Evolutionary conservation across 2,329 filamentous ascomycete species (phyloP), one percentile per base, ranked within the genome.

Genomic region (Clathrospora elynae): DNA sequence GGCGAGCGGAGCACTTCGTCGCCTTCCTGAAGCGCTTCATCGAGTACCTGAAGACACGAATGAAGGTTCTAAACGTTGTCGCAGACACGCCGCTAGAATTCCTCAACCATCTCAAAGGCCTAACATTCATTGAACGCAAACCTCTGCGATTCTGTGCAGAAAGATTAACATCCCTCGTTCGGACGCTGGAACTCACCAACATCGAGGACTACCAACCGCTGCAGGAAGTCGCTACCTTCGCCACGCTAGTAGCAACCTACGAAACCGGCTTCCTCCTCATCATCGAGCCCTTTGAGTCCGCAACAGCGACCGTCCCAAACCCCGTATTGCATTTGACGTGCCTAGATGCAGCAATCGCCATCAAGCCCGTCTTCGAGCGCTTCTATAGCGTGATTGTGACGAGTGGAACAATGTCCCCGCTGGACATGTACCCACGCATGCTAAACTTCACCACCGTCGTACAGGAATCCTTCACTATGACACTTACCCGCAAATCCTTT

Each of bases 341-440:
- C 62, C 79, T 99, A 14, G 93, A 99, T 70, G 93, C 93, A 3
- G 93, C 95, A 0, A 99, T 99, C 55, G 93, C 95, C 28, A 99
- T 99, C 64, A 95, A 93, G 51, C 93, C 93, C 0, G 92, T 99
- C 4, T 96, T 99, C 64, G 92, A 99, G 46, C 86, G 93, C 36
- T 99, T 99, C 70, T 91, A 89, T 70, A 97, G 93, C 1, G 93
- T 99, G 53, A 95, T 99, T 64, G 97, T 99, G 67, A 99, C 93
- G 0, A 97, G 93, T 0, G 93, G 93, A 51, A 99, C 93, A 2
- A 90, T 99, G 49, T 97, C 93, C 1, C 93, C 93, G 0, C 74
- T 99, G 3, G 95, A 99, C 67, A 99, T 99, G 87, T 99, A 99
- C 63, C 95, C 93, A 0, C 96, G 96, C 65, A 99, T 99, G 91